A percentile compares a stretch with the other conserved stretches of the same genome.
Evolutionary conservation across 2,329 filamentous ascomycete genomes (phyloP).

Genomic region (Pseudocercospora vitis): DNA sequence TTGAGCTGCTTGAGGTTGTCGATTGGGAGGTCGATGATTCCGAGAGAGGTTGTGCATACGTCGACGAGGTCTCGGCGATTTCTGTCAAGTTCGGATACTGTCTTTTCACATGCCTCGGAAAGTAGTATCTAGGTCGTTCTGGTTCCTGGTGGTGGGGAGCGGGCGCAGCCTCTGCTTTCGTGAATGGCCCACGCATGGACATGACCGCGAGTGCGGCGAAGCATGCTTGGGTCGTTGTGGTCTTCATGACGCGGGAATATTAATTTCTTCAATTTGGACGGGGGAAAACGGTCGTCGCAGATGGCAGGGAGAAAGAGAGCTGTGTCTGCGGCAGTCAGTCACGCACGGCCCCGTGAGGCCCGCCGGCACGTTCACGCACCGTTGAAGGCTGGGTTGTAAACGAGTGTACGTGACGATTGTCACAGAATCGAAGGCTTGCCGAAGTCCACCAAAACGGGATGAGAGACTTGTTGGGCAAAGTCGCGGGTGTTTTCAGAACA

Average conservation of each 20-base stretch:
- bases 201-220: slow-evolving; percentile 48
- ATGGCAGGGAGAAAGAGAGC: slow-evolving; percentile 11
- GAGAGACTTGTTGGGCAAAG: slow-evolving; percentile 14
- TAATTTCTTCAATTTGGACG: slow-evolving; percentile 25
- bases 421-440: slow-evolving; percentile 33
- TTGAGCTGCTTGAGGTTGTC: neutral
- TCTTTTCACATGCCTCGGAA: slow-evolving; percentile 49
- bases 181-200: slow-evolving; percentile 46
- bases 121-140: slow-evolving; percentile 48
- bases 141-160: slow-evolving; percentile 42
- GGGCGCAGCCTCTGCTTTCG: slow-evolving; percentile 52
- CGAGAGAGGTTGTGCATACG: neutral
- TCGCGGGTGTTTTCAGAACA: slow-evolving; percentile 28
- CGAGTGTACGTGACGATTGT: slow-evolving; percentile 54
- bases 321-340: slow-evolving; percentile 18
- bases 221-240: slow-evolving; percentile 48
- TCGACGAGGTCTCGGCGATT: slow-evolving; percentile 9
- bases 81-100: slow-evolving; percentile 39
- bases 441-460: slow-evolving; percentile 23
- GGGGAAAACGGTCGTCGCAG: slow-evolving; percentile 17
- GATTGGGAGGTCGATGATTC: slow-evolving; percentile 3
- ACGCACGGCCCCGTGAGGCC: too few relatives aligned
- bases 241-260: slow-evolving; percentile 41
- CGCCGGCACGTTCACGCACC: too few relatives aligned
- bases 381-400: slow-evolving; percentile 45